These are phyloP conservation scores for Backusella macrospora DNA, from an alignment of 192 early-diverging fungal genomes.

Conservation along the genomic window DNA sequence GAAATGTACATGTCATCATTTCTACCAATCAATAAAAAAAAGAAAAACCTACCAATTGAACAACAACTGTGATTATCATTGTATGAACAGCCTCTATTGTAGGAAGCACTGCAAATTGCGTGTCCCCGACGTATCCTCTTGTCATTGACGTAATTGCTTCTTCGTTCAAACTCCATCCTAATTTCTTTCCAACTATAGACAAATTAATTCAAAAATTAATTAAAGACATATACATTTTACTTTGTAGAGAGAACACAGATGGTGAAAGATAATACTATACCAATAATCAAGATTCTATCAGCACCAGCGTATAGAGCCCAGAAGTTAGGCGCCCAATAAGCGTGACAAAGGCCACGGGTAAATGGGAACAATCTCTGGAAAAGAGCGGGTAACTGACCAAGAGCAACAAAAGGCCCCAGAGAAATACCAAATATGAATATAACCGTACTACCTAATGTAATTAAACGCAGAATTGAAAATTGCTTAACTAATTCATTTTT, in stretches of 20 bases:
- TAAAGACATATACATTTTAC: background rate
- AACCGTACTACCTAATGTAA: constrained; percentile 65
- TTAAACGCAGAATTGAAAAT: constrained; percentile 51
- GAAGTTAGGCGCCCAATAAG: constrained; percentile 97
- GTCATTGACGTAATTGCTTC: constrained; percentile 67
- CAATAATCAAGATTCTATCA: constrained; percentile 73
- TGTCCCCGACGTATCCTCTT: constrained; percentile 90
- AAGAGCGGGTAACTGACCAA: constrained; percentile 78
- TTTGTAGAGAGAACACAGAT: background rate
- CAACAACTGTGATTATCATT: constrained; percentile 70
- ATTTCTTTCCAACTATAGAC: constrained; percentile 39
- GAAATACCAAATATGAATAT: constrained; percentile 74
- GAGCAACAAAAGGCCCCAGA: constrained; percentile 78
- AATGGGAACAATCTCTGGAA: constrained; percentile 89
- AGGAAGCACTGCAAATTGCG: constrained; percentile 79
- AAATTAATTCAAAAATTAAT: background rate
- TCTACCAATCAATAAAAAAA: background rate
- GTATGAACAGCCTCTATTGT: constrained; percentile 71
- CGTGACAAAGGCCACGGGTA: constrained; percentile 94
- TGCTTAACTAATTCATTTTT: background rate
- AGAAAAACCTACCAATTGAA: constrained; percentile 59
- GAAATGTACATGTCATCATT: background rate
- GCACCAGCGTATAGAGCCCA: constrained; percentile 90
- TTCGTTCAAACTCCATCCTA: constrained; percentile 46
- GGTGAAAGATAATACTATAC: constrained; percentile 28